These are phyloP conservation scores for Monosporascus cannonballus DNA, from an alignment of 2,329 filamentous ascomycete species.

Conservation along the genomic window DNA sequence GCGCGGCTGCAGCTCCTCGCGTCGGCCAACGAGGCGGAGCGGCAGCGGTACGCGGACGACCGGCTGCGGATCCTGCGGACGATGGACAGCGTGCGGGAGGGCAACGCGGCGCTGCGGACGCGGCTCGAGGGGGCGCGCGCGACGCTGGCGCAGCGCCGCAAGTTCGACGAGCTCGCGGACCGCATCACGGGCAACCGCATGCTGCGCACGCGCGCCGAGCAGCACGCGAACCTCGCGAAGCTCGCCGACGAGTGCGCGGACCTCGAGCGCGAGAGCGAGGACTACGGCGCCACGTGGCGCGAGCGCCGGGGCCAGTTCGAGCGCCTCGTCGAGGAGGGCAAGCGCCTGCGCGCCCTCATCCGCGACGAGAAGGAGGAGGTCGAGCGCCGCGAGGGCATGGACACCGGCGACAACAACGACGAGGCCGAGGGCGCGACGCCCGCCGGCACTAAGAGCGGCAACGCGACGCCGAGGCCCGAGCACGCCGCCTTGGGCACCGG, in stretches of 20 bases:
- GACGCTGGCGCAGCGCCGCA: conserved; percentile 71
- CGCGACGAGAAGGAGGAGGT: conserved; percentile 94
- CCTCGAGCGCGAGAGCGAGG: conserved; percentile 74
- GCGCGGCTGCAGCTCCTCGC: conserved; percentile 82
- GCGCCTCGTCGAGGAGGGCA: conserved; percentile 85
- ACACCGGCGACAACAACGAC: conserved; percentile 16
- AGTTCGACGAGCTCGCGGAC: conserved; percentile 82
- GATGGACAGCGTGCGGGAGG: conserved; percentile 70
- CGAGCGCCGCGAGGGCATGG: conserved; percentile 78
- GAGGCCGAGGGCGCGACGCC: conserved; percentile 32
- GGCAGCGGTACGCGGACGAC: conserved; percentile 74
- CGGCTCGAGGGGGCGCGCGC: conserved; percentile 72
- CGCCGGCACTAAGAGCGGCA: conserved; percentile 43
- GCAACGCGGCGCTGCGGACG: conserved; percentile 64
- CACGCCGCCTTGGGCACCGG: conserved; percentile 32
- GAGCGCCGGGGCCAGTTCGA: conserved; percentile 84
- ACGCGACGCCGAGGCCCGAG: conserved; percentile 36
- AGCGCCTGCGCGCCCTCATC: conserved; percentile 76
- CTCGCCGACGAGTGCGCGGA: conserved; percentile 84
- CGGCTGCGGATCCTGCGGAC: conserved; percentile 73
- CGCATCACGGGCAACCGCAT: conserved; percentile 78
- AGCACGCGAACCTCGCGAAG: conserved; percentile 70
- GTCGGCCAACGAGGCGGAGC: conserved; percentile 75
- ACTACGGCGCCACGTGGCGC: conserved; percentile 76
- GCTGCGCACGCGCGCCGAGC: conserved; percentile 78